These are phyloP conservation scores for Lachnellula willkommii DNA, from an alignment of 2,329 filamentous ascomycete species.

Conservation along the genomic window DNA sequence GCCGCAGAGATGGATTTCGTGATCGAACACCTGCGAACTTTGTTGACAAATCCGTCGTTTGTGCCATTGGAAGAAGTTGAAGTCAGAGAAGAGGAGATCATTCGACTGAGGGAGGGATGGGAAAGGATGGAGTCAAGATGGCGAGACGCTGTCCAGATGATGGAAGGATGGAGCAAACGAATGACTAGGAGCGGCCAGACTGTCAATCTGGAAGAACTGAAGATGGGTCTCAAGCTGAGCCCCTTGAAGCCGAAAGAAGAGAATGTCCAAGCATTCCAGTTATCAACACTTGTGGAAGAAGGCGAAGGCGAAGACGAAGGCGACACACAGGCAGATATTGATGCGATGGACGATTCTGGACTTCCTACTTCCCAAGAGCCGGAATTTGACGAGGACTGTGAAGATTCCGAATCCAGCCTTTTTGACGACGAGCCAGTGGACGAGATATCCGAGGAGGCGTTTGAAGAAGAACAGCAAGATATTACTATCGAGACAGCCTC, in stretches of 20 bases:
- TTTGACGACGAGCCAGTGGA: slow-evolving; percentile 43
- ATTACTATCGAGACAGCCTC: slow-evolving; percentile 21
- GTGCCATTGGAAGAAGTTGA: slow-evolving; percentile 93
- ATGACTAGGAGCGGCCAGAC: slow-evolving; percentile 67
- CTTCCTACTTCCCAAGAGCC: slow-evolving; percentile 17
- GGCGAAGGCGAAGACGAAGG: slow-evolving; percentile 28
- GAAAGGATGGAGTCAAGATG: slow-evolving; percentile 89
- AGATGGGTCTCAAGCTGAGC: slow-evolving; percentile 61
- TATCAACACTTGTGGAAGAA: slow-evolving; percentile 27
- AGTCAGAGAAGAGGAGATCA: slow-evolving; percentile 86
- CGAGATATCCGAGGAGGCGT: slow-evolving; percentile 16
- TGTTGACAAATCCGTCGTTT: slow-evolving; percentile 93
- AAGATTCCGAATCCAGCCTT: slow-evolving; percentile 36
- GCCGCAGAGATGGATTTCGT: slow-evolving; percentile 69
- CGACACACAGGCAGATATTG: slow-evolving; percentile 32
- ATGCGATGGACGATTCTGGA: slow-evolving; percentile 30
- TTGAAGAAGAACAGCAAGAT: slow-evolving; percentile 26
- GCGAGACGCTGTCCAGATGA: slow-evolving; percentile 83
- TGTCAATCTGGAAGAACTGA: slow-evolving; percentile 62
- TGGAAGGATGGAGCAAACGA: slow-evolving; percentile 84
- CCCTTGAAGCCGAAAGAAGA: slow-evolving; percentile 50
- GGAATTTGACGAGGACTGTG: slow-evolving; percentile 25
- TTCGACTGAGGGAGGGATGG: slow-evolving; percentile 75
- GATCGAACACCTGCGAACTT: slow-evolving; percentile 71
- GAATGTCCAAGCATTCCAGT: slow-evolving; percentile 37